Percentiles rank a stretch among this genome's conserved stretches.
Conservation (phyloP, 2,329 filamentous ascomycete species). For the Fusarium clavum region DNA sequence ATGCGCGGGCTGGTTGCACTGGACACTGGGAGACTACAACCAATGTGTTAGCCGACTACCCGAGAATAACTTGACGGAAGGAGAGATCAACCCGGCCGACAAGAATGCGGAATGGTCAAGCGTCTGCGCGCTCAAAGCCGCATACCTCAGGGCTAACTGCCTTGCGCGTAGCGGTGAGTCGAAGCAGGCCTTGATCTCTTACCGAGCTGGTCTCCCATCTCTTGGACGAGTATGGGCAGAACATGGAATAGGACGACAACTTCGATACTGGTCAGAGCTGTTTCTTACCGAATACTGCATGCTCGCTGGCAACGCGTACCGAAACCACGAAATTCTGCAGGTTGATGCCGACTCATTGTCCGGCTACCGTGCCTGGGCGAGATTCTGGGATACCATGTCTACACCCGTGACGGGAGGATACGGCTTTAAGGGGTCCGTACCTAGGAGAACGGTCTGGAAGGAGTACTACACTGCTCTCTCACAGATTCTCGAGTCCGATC, state of each 20-base stretch:
- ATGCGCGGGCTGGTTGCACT: conserved; percentile 87
- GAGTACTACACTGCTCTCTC: conserved; percentile 87
- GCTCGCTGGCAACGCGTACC: conserved; percentile 70
- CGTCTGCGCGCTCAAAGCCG: conserved; percentile 82
- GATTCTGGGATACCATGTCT: conserved; percentile 71
- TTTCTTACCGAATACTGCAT: conserved; percentile 81
- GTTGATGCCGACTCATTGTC: conserved; percentile 65
- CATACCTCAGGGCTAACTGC: conserved; percentile 79
- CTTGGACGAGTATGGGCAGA: conserved; percentile 65
- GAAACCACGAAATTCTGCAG: conserved; percentile 62
- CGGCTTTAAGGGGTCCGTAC: conserved; percentile 69
- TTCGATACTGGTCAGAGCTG: conserved; percentile 82
- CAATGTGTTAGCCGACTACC: conserved; percentile 69
- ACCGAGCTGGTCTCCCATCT: conserved; percentile 73
- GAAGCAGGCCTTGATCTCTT: conserved; percentile 72
- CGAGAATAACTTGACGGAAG: conserved; percentile 65
- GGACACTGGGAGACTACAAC: conserved; percentile 76
- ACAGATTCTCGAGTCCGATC: conserved; percentile 74
- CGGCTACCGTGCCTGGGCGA: conserved; percentile 75
- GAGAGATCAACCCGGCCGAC: conserved; percentile 63
- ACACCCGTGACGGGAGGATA: conserved; percentile 64
- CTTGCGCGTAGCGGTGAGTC: conserved; percentile 62
- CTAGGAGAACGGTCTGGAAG: conserved; percentile 80
- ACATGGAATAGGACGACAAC: conserved; percentile 70
- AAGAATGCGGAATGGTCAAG: conserved; percentile 79